These are phyloP conservation scores for Isabelozyma gotoi DNA, from an alignment of 805 yeast genomes.

Conservation along the genomic window DNA sequence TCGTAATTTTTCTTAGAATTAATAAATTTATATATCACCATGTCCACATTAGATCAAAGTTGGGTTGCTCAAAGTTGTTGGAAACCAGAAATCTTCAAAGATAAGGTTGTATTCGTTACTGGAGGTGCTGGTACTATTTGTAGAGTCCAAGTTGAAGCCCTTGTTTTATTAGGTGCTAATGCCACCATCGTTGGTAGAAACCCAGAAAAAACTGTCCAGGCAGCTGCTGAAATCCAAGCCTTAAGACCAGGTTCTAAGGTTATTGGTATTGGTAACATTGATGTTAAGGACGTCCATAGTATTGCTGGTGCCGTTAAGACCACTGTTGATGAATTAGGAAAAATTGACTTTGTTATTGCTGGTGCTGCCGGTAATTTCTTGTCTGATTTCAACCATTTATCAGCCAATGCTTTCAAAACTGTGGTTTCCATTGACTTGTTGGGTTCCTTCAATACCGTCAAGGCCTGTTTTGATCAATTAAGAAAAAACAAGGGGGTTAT, in stretches of 20 bases:
- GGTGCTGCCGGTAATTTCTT: slow-evolving; percentile 97
- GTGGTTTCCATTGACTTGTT: slow-evolving; percentile 84
- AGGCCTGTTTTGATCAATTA: slow-evolving; percentile 73
- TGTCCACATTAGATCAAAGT: slow-evolving; percentile 32
- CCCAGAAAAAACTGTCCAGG: slow-evolving; percentile 58
- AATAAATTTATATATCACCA: slow-evolving; percentile 7
- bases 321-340: slow-evolving; percentile 69
- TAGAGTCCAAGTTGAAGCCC: slow-evolving; percentile 82
- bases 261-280: slow-evolving; percentile 68
- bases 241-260: slow-evolving; percentile 65
- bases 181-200: slow-evolving; percentile 86
- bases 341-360: slow-evolving; percentile 83
- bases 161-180: slow-evolving; percentile 80
- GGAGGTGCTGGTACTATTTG: slow-evolving; percentile 98
- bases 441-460: slow-evolving; percentile 87
- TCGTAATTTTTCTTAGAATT: background rate
- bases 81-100: slow-evolving; percentile 70
- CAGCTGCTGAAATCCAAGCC: slow-evolving; percentile 63
- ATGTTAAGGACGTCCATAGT: slow-evolving; percentile 71
- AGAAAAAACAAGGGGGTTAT: slow-evolving; percentile 66
- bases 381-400: slow-evolving; percentile 72
- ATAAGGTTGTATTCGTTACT: slow-evolving; percentile 86
- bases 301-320: slow-evolving; percentile 60
- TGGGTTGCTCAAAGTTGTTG: slow-evolving; percentile 28
- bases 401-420: slow-evolving; percentile 84